Evolutionary conservation across 1,284 basidiomycete species (phyloP).

Genomic region (Leccinum pachyderme): DNA sequence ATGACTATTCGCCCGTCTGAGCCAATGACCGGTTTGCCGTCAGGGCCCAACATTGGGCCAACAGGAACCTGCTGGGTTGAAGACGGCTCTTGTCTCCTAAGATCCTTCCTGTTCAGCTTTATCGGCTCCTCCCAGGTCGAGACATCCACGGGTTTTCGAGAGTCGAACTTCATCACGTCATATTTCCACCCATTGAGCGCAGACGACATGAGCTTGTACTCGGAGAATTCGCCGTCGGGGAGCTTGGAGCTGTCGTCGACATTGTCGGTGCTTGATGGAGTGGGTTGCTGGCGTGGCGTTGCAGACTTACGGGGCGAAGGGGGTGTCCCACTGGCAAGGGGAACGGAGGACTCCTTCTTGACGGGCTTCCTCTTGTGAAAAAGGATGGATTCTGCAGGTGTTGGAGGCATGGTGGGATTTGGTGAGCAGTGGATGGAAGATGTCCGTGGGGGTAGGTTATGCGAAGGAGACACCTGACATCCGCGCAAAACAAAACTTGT

Average conservation of each 20-base stretch:
- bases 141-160: constrained; percentile 65
- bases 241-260: constrained; percentile 49
- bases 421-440: background rate
- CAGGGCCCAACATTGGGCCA: constrained; percentile 67
- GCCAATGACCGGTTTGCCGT: constrained; percentile 77
- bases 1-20: constrained; percentile 72
- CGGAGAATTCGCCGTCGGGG: constrained; percentile 62
- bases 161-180: constrained; percentile 82
- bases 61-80: constrained; percentile 48
- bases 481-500: background rate
- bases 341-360: constrained; percentile 21
- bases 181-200: constrained; percentile 81
- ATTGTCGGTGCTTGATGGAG: constrained; percentile 35
- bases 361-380: constrained; percentile 35
- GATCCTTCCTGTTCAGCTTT: constrained; percentile 83
- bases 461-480: constrained; percentile 3
- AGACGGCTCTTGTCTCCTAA: constrained; percentile 49
- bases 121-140: constrained; percentile 66
- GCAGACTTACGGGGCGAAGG: constrained; percentile 30
- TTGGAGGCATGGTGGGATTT: constrained; percentile 24
- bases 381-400: constrained; percentile 32
- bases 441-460: background rate
- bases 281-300: constrained; percentile 31
- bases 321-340: constrained; percentile 11
- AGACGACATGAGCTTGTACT: constrained; percentile 74